Base-by-base conservation (phyloP, 306 rosid genomes). In the Dryas alaskensis region DNA sequence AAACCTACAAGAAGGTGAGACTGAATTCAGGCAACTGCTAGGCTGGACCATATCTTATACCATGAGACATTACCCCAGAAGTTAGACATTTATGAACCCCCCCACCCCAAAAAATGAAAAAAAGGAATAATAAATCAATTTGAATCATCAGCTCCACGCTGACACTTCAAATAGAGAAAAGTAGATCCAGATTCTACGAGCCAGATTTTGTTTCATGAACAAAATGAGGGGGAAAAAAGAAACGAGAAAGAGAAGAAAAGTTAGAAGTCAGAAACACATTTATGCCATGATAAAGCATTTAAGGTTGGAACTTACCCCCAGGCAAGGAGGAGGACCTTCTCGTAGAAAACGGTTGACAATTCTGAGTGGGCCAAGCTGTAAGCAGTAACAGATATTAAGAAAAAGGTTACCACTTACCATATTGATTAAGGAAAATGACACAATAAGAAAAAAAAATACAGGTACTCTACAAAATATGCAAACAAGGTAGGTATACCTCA, bases 281-380 rank as follows among this genome's bases (percentile, higher is more conserved):
- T 37, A 48, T 73, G 76, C 42, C 14, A 37, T 3, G 6, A 47
- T 61, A 47, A 31, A 73, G 69, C 37, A 61, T 57, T 12, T 31
- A 5, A 22, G 47, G 48, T 22, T 72, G 40, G 69, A 81, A 82
- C 99, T 90, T 79, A 95, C 99, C 99, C 99, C 97, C 97, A 95
- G 44, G 99, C 97, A 72, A 92, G 92, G 67, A 90, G 98, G 59
- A 95, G 85, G 50, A 95, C 99, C 87, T 92, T 95, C 93, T 95
- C 99, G 16, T 92, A 95, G 86, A 95, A 95, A 65, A 95, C 99
- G 9, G 99, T 95, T 27, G 99, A 92, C 75, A 95, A 86, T 84
- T 95, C 99, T 5, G 99, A 92, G 88, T 95, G 99, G 22, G 98
- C 99, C 92, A 95, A 92, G 86, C 99, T 95, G 98, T 80, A 83